Percentiles rank a stretch among this genome's conserved stretches.
Conservation (phyloP, 176 grass and related monocot genomes). For the Tuctoria greenei region DNA sequence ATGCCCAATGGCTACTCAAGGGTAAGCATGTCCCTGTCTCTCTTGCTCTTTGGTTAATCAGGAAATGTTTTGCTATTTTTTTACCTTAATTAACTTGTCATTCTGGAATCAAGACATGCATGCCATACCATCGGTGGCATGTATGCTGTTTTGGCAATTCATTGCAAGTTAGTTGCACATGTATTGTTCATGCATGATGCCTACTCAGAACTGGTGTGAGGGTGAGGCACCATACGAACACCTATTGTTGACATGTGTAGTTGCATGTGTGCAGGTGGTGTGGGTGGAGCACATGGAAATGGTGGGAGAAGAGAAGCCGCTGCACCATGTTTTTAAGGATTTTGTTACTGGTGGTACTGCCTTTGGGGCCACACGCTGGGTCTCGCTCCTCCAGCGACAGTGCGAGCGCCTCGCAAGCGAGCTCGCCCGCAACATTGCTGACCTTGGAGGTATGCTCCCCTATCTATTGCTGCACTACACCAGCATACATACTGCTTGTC, state of each 20-base stretch:
- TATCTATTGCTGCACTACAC: background rate
- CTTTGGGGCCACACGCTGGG: conserved; percentile 86
- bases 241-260: background rate
- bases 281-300: conserved; percentile 94
- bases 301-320: conserved; percentile 75
- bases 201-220: background rate
- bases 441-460: conserved; percentile 63
- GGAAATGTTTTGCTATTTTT: background rate
- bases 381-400: conserved; percentile 78
- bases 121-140: too few species aligned
- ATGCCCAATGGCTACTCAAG: conserved; percentile 94
- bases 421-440: conserved; percentile 88
- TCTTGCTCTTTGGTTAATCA: background rate
- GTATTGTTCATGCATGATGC: background rate
- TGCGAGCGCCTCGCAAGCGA: conserved; percentile 90
- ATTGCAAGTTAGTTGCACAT: background rate
- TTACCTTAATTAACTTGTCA: background rate
- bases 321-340: conserved; percentile 71
- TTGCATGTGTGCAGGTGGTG: conserved; percentile 55
- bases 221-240: background rate
- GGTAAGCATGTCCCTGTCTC: conserved; percentile 48
- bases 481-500: background rate
- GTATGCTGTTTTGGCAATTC: background rate
- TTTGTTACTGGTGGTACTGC: conserved; percentile 56
- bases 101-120: too few species aligned